Conservation (phyloP, 2,329 filamentous ascomycete genomes). For the Blumeria hordei region DNA sequence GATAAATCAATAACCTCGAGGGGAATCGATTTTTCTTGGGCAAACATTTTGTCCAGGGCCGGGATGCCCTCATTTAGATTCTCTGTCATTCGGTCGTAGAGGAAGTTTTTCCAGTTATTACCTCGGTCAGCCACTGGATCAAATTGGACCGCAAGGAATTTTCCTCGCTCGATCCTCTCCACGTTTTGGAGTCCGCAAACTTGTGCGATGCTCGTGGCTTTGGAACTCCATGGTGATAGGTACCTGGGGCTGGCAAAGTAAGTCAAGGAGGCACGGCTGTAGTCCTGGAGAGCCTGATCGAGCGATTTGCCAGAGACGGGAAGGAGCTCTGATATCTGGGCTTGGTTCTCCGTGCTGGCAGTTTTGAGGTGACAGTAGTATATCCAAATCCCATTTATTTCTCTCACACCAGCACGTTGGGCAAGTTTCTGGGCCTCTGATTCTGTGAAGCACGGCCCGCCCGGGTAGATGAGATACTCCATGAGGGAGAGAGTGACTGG, state of each 20-base stretch:
- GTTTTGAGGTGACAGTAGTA: conserved; percentile 12
- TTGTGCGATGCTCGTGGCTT: conserved; percentile 79
- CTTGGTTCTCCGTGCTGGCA: conserved; percentile 3
- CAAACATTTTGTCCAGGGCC: conserved; percentile 54
- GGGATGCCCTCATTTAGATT: conserved; percentile 43
- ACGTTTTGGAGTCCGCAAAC: conserved; percentile 62
- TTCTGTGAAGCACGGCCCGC: conserved; percentile 12
- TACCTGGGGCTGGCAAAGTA: conserved; percentile 55
- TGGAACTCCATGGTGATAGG: conserved; percentile 93
- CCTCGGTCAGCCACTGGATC: conserved; percentile 22
- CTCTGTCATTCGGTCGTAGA: conserved; percentile 95
- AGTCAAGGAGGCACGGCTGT: conserved; percentile 4
- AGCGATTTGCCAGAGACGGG: conserved; percentile 3
- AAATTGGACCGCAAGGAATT: conserved; percentile 47
- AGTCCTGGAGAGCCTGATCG: conserved; percentile 9
- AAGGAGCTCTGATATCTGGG: neutral
- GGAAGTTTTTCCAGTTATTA: conserved; percentile 30
- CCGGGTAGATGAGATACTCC: conserved; percentile 11
- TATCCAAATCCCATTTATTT: conserved; percentile 11
- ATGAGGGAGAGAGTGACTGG: conserved; percentile 3
- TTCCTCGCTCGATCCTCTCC: conserved; percentile 66
- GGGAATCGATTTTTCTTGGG: conserved; percentile 33
- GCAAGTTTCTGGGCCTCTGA: conserved; percentile 12
- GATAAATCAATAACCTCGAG: conserved; percentile 58
- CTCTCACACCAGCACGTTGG: conserved; percentile 6